Percentiles rank a stretch among this genome's conserved stretches.
These are phyloP conservation scores for Syzygium oleosum DNA, from an alignment of 345 rosid genomes.

Conservation along the genomic window DNA sequence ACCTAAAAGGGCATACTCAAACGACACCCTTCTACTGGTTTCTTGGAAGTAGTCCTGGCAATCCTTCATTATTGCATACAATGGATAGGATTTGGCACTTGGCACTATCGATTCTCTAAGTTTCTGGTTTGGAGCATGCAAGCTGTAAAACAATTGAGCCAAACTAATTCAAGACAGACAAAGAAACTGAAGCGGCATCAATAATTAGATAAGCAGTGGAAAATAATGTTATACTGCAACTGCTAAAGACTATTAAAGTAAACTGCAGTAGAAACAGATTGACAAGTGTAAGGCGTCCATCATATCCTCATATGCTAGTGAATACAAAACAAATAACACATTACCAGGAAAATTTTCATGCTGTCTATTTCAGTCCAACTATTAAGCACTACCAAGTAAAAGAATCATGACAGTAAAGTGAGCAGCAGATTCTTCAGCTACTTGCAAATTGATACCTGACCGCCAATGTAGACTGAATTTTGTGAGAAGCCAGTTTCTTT, in stretches of 20 bases:
- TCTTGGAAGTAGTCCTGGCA: slow-evolving; percentile 76
- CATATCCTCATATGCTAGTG: not conserved
- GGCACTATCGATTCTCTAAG: slow-evolving; percentile 89
- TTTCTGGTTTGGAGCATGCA: slow-evolving; percentile 90
- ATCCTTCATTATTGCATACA: slow-evolving; percentile 87
- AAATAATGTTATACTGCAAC: not conserved
- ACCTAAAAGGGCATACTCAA: slow-evolving; percentile 96
- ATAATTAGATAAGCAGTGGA: not conserved
- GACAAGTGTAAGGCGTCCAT: not conserved
- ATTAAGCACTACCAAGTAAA: not conserved
- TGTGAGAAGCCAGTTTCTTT: slow-evolving; percentile 78
- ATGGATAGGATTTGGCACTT: slow-evolving; percentile 91
- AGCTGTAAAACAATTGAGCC: slow-evolving; percentile 25
- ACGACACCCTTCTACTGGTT: slow-evolving; percentile 81
- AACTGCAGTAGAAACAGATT: not conserved
- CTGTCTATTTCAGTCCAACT: not conserved
- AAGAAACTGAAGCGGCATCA: not conserved
- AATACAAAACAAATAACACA: not conserved
- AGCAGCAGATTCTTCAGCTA: not conserved
- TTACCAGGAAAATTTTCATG: not conserved
- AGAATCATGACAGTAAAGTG: not conserved
- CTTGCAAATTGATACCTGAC: slow-evolving; percentile 41
- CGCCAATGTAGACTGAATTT: slow-evolving; percentile 95
- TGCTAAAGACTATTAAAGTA: not conserved
- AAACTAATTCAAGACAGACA: slow-evolving; percentile 2